Percentiles rank a stretch among this genome's conserved stretches.
Evolutionary conservation across 2,329 filamentous ascomycete genomes (phyloP).

Genomic region (Coccinonectria pachysandricola): DNA sequence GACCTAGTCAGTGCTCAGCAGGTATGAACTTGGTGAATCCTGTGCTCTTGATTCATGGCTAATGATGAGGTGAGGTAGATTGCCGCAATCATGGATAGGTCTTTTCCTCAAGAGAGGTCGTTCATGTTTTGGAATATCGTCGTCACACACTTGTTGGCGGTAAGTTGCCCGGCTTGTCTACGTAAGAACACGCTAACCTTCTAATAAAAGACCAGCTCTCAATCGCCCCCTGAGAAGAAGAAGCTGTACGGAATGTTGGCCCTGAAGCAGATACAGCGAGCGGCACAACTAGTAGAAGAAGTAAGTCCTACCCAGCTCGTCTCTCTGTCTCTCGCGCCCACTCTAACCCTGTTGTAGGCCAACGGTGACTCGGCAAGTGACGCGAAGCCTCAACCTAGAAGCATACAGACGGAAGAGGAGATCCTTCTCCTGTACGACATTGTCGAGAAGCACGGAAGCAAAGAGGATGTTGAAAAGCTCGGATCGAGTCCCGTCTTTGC

Average conservation of each 20-base stretch:
- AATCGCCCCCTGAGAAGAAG: constrained; percentile 37
- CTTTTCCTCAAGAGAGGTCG: constrained; percentile 35
- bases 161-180: constrained; percentile 20
- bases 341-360: constrained; percentile 8
- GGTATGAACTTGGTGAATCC: constrained; percentile 32
- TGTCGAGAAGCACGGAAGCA: constrained; percentile 31
- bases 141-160: constrained; percentile 42
- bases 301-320: constrained; percentile 14
- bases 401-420: constrained; percentile 38
- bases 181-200: constrained; percentile 4
- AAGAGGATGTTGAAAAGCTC: constrained; percentile 31
- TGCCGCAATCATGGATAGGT: constrained; percentile 41
- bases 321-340: constrained; percentile 1
- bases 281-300: constrained; percentile 35
- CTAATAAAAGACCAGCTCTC: constrained; percentile 31
- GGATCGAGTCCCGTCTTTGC: constrained; percentile 29
- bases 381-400: constrained; percentile 16
- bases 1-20: constrained; percentile 48
- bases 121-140: constrained; percentile 47
- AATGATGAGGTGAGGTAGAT: constrained; percentile 40
- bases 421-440: constrained; percentile 39
- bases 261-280: constrained; percentile 40
- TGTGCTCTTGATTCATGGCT: background rate
- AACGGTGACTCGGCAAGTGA: constrained; percentile 9
- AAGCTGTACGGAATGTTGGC: constrained; percentile 42